Percentiles rank a stretch among this genome's conserved stretches.
These are phyloP conservation scores for Yamadazyma phyllophila DNA, from an alignment of 805 yeast genomes.

Conservation along the genomic window DNA sequence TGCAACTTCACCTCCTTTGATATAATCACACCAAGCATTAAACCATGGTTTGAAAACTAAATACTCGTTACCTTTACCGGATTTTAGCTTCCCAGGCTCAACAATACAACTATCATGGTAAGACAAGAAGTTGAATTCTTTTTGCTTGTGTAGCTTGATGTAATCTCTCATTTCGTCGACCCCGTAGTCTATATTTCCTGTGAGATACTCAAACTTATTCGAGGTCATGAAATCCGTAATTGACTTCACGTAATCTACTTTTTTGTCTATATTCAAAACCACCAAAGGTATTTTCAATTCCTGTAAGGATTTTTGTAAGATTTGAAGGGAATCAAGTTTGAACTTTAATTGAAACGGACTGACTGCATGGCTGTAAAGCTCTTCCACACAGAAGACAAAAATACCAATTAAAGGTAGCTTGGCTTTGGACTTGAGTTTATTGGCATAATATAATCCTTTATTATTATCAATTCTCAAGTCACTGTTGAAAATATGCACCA, in stretches of 20 bases:
- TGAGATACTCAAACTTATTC: conserved; percentile 25
- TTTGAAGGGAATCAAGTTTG: conserved; percentile 30
- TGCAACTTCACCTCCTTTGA: conserved; percentile 17
- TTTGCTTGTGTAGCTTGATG: conserved; percentile 16
- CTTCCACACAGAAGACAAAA: conserved; percentile 41
- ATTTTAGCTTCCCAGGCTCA: conserved; percentile 35
- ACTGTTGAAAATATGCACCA: conserved; percentile 47
- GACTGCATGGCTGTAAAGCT: conserved; percentile 41
- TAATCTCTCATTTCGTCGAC: conserved; percentile 42
- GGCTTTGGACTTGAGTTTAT: conserved; percentile 25
- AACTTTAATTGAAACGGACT: conserved; percentile 44
- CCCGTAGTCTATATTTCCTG: conserved; percentile 42
- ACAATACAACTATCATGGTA: conserved; percentile 42
- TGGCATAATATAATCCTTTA: conserved; percentile 36
- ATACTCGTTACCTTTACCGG: conserved; percentile 37
- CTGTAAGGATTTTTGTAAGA: conserved; percentile 28
- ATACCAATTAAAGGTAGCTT: conserved; percentile 38
- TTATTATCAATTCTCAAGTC: conserved; percentile 49
- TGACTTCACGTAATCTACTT: conserved; percentile 25
- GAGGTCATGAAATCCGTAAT: conserved; percentile 22
- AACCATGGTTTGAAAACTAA: conserved; percentile 47
- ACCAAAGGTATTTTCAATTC: conserved; percentile 39
- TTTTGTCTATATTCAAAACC: conserved; percentile 34
- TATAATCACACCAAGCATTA: conserved; percentile 33
- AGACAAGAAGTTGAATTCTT: conserved; percentile 12